These are phyloP conservation scores for Gomphus bonarii DNA, from an alignment of 1,284 basidiomycete genomes.

Conservation along the genomic window DNA sequence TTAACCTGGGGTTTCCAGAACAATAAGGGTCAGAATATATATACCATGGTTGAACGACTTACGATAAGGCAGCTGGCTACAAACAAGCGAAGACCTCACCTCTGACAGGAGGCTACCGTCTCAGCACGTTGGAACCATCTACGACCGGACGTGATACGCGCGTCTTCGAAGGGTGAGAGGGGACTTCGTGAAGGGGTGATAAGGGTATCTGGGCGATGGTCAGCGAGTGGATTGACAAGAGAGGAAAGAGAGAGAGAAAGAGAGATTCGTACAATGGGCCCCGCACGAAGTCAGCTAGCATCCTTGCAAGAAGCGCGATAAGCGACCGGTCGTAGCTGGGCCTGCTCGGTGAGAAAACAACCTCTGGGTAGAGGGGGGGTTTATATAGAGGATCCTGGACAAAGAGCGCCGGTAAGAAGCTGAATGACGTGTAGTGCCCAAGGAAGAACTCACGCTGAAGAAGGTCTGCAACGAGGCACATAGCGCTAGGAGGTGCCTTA, in stretches of 20 bases:
- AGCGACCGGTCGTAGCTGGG: conserved; percentile 7
- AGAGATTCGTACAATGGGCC: not conserved
- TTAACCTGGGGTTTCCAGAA: not conserved
- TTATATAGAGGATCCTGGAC: not conserved
- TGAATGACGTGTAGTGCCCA: not conserved
- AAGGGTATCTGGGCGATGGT: not conserved
- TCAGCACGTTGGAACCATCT: conserved; percentile 5
- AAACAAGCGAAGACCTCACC: not conserved
- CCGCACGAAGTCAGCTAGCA: conserved; percentile 4
- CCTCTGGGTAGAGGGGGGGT: not conserved
- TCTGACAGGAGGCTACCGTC: not conserved
- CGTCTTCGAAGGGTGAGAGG: conserved; percentile 5
- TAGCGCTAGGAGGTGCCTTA: not conserved
- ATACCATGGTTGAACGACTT: not conserved
- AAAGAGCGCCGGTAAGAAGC: not conserved
- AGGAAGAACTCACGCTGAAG: not conserved
- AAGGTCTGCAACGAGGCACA: not conserved
- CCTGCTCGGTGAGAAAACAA: conserved; percentile 1
- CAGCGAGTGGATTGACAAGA: not conserved
- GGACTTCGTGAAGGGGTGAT: not conserved
- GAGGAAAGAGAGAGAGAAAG: no score
- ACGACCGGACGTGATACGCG: conserved; percentile 4
- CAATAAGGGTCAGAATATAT: not conserved
- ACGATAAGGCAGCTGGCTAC: not conserved
- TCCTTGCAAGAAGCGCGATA: conserved; percentile 9